phyloP scores from a whole-genome alignment of 768 basidiomycete species.

The Roridomyces roridus region DNA sequence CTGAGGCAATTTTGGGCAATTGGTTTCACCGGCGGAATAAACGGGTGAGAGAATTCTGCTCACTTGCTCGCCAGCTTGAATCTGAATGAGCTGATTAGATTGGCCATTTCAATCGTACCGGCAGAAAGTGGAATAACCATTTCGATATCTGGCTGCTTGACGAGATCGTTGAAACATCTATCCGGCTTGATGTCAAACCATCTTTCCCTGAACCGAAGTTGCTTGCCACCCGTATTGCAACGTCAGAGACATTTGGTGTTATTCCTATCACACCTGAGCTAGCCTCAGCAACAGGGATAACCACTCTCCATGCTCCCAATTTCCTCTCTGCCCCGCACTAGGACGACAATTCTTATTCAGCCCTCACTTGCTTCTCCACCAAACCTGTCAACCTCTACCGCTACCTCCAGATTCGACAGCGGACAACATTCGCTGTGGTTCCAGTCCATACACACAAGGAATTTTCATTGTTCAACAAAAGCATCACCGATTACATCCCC shows the following conservation, averaged over 20 bases:
- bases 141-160: conserved; percentile 23
- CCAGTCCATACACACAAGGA: conserved; percentile 20
- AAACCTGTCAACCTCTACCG: conserved; percentile 12
- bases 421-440: conserved; percentile 13
- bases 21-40: conserved; percentile 19
- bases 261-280: conserved; percentile 12
- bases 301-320: background rate
- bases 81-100: conserved; percentile 13
- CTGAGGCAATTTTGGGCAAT: conserved; percentile 6
- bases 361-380: conserved; percentile 13
- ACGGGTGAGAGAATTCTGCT: background rate
- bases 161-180: conserved; percentile 22
- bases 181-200: conserved; percentile 6
- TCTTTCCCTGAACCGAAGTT: conserved; percentile 18
- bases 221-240: conserved; percentile 24
- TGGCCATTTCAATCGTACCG: conserved; percentile 23
- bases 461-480: conserved; percentile 8
- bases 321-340: conserved; percentile 1
- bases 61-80: too few species aligned
- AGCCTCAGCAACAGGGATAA: conserved; percentile 7
- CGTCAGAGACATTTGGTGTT: conserved; percentile 19
- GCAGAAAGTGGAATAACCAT: conserved; percentile 3
- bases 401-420: conserved; percentile 21
- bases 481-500: background rate
- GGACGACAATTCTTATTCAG: conserved; percentile 4